Evolutionary conservation across 2,329 filamentous ascomycete genomes (phyloP).

Genomic region (Stenocarpella maydis): DNA sequence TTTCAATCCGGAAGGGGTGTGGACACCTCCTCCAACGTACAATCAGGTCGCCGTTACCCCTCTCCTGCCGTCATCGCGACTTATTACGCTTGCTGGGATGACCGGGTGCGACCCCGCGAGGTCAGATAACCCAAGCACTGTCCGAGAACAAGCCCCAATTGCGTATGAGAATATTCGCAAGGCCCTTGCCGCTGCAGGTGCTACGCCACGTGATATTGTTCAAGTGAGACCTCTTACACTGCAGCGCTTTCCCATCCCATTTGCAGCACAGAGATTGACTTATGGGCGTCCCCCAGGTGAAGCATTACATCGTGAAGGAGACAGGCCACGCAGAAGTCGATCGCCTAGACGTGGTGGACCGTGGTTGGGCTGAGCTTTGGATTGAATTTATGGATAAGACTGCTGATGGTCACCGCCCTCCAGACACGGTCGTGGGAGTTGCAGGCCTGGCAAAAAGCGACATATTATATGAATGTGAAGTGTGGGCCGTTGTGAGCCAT

Average conservation of each 20-base stretch:
- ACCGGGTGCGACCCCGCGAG: conserved; percentile 32
- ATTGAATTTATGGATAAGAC: conserved; percentile 29
- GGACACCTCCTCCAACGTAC: conserved; percentile 26
- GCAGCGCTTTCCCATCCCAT: not conserved
- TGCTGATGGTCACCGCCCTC: conserved; percentile 29
- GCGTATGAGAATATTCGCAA: conserved; percentile 28
- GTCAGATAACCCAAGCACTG: conserved; percentile 25
- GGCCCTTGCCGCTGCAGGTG: conserved; percentile 28
- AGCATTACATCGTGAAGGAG: conserved; percentile 32
- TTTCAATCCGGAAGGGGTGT: conserved; percentile 29
- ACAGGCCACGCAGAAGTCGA: conserved; percentile 26
- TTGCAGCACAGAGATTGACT: not conserved
- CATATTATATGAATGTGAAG: conserved; percentile 30
- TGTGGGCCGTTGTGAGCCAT: conserved; percentile 25
- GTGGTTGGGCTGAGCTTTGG: conserved; percentile 29
- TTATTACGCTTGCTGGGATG: conserved; percentile 29
- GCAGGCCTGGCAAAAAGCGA: conserved; percentile 25
- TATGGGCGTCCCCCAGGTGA: conserved; percentile 16
- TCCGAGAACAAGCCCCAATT: conserved; percentile 24
- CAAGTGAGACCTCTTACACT: not conserved
- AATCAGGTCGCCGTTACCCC: conserved; percentile 30
- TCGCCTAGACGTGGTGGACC: conserved; percentile 27
- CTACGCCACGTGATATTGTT: conserved; percentile 31
- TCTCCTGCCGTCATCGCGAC: conserved; percentile 26
- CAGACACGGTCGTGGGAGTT: conserved; percentile 28